A percentile compares a stretch with the other conserved stretches of the same genome.
Conservation (phyloP, 257 asterid species). For the Solanum chmielewskii region DNA sequence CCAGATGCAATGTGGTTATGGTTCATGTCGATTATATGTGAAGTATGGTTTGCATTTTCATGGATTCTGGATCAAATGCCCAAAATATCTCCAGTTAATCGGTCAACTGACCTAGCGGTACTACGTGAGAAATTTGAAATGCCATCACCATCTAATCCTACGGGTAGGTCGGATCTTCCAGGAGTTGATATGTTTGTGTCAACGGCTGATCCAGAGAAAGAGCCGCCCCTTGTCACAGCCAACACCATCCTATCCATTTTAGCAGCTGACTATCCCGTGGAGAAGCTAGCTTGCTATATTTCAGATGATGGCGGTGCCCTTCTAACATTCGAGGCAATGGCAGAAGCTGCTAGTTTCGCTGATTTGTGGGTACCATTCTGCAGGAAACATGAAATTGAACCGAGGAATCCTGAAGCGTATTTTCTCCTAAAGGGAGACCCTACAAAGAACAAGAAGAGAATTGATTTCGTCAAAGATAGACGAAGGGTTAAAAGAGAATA, state of each 20-base stretch:
- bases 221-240: constrained; percentile 28
- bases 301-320: constrained; percentile 39
- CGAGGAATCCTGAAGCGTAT: constrained; percentile 30
- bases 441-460: constrained; percentile 23
- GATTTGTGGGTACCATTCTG: constrained; percentile 37
- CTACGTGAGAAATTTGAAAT: constrained; percentile 23
- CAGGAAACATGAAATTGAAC: constrained; percentile 27
- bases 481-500: constrained; percentile 28
- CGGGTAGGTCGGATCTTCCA: constrained; percentile 25
- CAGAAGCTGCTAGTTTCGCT: constrained; percentile 32
- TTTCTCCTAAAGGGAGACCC: constrained; percentile 25
- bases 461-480: constrained; percentile 29
- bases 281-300: constrained; percentile 24
- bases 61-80: constrained; percentile 32
- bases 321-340: constrained; percentile 39
- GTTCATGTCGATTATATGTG: constrained; percentile 26
- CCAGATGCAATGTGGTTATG: constrained; percentile 25
- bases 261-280: constrained; percentile 32
- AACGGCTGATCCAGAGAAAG: constrained; percentile 35
- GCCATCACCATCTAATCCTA: constrained; percentile 22
- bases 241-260: constrained; percentile 31
- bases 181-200: constrained; percentile 30
- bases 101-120: constrained; percentile 20
- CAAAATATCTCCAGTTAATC: constrained; percentile 18
- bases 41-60: constrained; percentile 31